Evolutionary conservation across 805 yeast genomes (phyloP), one percentile per base, ranked within the genome.

Genomic region (Priceomyces melissophilus): DNA sequence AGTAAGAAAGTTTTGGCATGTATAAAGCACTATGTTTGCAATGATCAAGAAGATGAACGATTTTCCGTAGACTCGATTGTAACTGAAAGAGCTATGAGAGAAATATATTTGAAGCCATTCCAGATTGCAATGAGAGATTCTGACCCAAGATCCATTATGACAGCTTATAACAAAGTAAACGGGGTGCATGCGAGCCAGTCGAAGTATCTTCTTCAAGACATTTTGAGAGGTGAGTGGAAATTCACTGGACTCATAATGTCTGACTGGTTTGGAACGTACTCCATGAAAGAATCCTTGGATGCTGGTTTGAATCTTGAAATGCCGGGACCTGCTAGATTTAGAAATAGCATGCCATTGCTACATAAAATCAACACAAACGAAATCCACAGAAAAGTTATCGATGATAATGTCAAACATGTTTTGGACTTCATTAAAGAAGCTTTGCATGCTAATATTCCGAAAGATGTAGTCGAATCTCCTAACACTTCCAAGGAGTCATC

Each of bases 221-320:
- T 57, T 17, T 49, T 62, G 28, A 44, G 60, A 30, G 41, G 51
- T 9, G 67, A 62, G 48, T 62, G 65, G 65, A 52, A 49, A 14
- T 62, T 62, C 61, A 53, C 53, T 36, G 67, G 67, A n/a, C 44
- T 57, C 23, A 48, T 57, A 6, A 62, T 62, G 65, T 57, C 63
- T 12, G 66, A 62, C 46, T 62, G 67, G 67, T 57, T 39, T 38
- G 67, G 67, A 3, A 43, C 53, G 10, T 61, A 60, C 44, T 56
- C 66, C 7, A 23, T 57, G 17, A 60, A 59, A 32, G 47, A 46
- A 3, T 52, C 63, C 5, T 48, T 61, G 40, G 53, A 50, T 37
- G 51, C 50, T 41, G 67, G 67, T 3, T 51, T 61, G 41, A 65
- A 61, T 42, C 48, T 61, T 45, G 67, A 61, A 45, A 61, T 61